Evolutionary conservation across 148 eudicot genomes (phyloP).

Genomic region (Silene conica): DNA sequence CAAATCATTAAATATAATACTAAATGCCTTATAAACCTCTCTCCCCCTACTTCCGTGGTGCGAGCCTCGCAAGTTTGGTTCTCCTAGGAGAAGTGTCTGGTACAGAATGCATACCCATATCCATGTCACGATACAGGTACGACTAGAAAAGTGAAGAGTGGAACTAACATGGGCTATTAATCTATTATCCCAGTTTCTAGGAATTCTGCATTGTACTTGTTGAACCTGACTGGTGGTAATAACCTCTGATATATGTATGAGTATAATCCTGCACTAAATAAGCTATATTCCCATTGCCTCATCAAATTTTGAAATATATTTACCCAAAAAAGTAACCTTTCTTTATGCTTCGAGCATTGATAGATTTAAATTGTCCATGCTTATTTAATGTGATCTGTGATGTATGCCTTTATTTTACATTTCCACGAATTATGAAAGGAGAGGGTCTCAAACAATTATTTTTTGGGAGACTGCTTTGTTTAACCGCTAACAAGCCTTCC

Average conservation of each 20-base stretch:
- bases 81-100: too few species aligned
- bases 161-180: too few species aligned
- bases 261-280: too few species aligned
- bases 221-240: background rate
- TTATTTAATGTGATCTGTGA: background rate
- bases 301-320: background rate
- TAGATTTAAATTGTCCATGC: background rate
- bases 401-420: background rate
- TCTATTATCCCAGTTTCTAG: background rate
- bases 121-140: too few species aligned
- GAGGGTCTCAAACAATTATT: too few species aligned
- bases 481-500: background rate
- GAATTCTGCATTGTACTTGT: background rate
- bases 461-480: background rate
- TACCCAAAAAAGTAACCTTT: background rate
- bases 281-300: background rate
- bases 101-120: too few species aligned
- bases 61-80: too few species aligned
- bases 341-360: background rate
- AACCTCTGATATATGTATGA: background rate
- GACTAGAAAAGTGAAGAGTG: too few species aligned
- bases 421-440: background rate
- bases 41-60: too few species aligned
- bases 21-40: too few species aligned
- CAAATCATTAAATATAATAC: too few species aligned